phyloP scores from a whole-genome alignment of 352 stramenopile genomes.

The Pythium periplocum region DNA sequence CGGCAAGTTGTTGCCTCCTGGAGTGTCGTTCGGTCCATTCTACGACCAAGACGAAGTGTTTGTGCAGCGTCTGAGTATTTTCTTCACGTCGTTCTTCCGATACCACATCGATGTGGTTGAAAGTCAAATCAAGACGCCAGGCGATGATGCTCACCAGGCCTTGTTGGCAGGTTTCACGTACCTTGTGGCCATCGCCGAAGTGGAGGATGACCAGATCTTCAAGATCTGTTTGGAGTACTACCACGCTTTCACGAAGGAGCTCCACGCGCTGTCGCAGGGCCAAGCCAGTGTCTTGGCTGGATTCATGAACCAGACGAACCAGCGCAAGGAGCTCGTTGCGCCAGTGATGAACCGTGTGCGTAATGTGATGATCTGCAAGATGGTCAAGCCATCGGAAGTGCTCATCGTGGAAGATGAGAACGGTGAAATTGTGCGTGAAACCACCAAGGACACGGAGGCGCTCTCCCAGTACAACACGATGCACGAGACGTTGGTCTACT shows the following conservation, averaged over 20 bases:
- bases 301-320: conserved; percentile 45
- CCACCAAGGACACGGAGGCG: conserved; percentile 98
- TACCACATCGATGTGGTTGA: conserved; percentile 96
- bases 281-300: conserved; percentile 56
- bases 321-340: conserved; percentile 65
- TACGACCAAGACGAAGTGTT: conserved; percentile 96
- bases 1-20: conserved; percentile 85
- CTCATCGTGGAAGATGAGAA: conserved; percentile 99
- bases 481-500: conserved; percentile 98
- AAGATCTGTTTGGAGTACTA: conserved; percentile 99
- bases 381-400: conserved; percentile 99
- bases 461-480: conserved; percentile 99
- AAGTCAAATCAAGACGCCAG: conserved; percentile 56
- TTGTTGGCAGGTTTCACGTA: conserved; percentile 93
- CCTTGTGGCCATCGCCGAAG: conserved; percentile 88
- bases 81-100: conserved; percentile 94
- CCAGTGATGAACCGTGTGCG: conserved; percentile 93
- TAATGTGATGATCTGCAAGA: conserved; percentile 98
- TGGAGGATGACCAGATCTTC: conserved; percentile 95
- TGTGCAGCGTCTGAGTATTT: conserved; percentile 96
- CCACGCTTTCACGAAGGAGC: conserved; percentile 94
- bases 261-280: conserved; percentile 93
- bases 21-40: conserved; percentile 90
- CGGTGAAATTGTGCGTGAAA: conserved; percentile 95
- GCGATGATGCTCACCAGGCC: conserved; percentile 87